These are phyloP conservation scores for Candida lessepsii DNA, from an alignment of 805 yeast species.

Conservation along the genomic window DNA sequence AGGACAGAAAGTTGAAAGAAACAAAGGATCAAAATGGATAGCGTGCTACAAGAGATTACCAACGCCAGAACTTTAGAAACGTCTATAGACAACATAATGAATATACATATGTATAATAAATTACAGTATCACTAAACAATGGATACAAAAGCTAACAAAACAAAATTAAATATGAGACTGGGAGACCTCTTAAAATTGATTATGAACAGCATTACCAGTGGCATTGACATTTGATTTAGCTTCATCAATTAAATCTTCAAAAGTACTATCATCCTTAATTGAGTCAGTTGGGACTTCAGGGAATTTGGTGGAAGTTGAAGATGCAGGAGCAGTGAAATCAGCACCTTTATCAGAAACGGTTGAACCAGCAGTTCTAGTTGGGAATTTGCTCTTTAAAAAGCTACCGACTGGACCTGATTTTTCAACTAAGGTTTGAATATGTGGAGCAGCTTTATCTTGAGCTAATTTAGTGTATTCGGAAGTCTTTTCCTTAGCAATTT, in stretches of 20 bases:
- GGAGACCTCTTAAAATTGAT: conserved; percentile 7
- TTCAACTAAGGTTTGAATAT: conserved; percentile 52
- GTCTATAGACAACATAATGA: neutral
- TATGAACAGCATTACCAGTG: conserved; percentile 15
- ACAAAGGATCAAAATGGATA: conserved; percentile 79
- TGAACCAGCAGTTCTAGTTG: conserved; percentile 69
- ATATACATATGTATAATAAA: conserved; percentile 3
- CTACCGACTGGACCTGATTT: conserved; percentile 67
- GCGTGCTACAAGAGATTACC: conserved; percentile 84
- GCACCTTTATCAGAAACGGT: conserved; percentile 43
- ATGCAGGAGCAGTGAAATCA: conserved; percentile 15
- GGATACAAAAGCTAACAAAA: conserved; percentile 2
- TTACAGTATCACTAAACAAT: conserved; percentile 2
- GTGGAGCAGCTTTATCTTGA: conserved; percentile 52
- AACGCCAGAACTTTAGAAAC: conserved; percentile 36
- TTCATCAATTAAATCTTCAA: conserved; percentile 26
- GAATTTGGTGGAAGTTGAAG: conserved; percentile 25
- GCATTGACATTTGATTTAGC: conserved; percentile 13
- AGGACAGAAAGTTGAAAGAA: conserved; percentile 93
- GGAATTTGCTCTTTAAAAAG: conserved; percentile 55
- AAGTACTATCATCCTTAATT: conserved; percentile 19
- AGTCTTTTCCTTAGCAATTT: conserved; percentile 51
- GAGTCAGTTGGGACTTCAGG: conserved; percentile 40
- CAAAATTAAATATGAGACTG: no score
- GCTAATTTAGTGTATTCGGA: conserved; percentile 39